A percentile compares a stretch with the other conserved stretches of the same genome.
These are phyloP conservation scores for Euphorbia pulcherrima DNA, from an alignment of 345 rosid genomes.

Conservation along the genomic window DNA sequence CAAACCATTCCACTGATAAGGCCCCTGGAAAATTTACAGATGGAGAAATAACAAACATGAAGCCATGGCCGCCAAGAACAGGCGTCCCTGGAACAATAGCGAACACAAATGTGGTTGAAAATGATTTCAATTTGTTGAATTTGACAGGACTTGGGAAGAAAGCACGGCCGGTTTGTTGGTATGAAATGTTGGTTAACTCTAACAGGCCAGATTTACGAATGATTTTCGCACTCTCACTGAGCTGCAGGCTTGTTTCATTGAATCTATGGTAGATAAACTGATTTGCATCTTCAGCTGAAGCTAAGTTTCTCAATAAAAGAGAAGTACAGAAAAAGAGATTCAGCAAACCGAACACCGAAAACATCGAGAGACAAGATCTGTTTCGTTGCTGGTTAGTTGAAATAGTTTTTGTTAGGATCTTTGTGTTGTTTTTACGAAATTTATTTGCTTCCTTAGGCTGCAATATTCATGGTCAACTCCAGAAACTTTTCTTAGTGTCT, in stretches of 20 bases:
- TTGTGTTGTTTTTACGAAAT: background rate
- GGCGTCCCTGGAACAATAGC: slow-evolving; percentile 14
- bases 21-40: slow-evolving; percentile 15
- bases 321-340: background rate
- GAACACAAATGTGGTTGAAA: slow-evolving; percentile 23
- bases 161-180: slow-evolving; percentile 37
- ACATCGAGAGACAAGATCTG: background rate
- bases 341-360: background rate
- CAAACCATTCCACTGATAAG: slow-evolving; percentile 12
- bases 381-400: background rate
- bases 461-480: background rate
- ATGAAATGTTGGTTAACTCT: slow-evolving; percentile 48
- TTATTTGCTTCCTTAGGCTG: background rate
- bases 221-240: slow-evolving; percentile 33
- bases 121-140: slow-evolving; percentile 27
- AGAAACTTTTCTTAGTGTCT: background rate
- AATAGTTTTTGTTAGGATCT: background rate
- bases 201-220: slow-evolving; percentile 36
- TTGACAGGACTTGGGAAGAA: slow-evolving; percentile 35
- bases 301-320: background rate
- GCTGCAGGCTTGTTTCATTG: slow-evolving; percentile 23
- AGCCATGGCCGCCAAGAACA: slow-evolving; percentile 19
- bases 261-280: slow-evolving; percentile 47
- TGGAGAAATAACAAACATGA: slow-evolving; percentile 24
- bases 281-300: slow-evolving; percentile 19